These are phyloP conservation scores for Globisporangium emineosum DNA, from an alignment of 352 stramenopile species.

Conservation along the genomic window DNA sequence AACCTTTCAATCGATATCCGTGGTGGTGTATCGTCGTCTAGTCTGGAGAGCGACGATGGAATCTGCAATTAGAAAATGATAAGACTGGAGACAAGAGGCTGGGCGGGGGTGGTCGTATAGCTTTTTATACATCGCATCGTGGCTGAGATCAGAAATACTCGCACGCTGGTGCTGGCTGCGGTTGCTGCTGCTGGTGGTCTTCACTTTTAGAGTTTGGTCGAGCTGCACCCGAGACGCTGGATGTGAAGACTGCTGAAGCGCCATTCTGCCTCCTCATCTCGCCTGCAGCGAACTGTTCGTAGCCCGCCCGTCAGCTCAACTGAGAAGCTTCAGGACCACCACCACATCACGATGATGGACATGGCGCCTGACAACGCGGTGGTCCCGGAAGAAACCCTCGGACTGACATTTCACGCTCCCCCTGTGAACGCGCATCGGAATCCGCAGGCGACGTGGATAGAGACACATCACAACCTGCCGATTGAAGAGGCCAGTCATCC, in stretches of 20 bases:
- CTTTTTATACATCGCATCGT: background rate
- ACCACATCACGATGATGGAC: constrained; percentile 14
- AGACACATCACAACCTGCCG: background rate
- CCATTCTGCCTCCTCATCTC: background rate
- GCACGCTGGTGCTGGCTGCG: background rate
- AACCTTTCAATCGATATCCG: background rate
- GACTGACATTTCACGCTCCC: background rate
- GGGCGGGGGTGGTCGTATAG: background rate
- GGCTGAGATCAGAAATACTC: constrained; percentile 1
- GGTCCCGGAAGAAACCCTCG: constrained; percentile 16
- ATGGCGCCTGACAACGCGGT: constrained; percentile 19
- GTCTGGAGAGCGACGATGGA: background rate
- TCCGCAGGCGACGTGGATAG: constrained; percentile 4
- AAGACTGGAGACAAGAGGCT: background rate
- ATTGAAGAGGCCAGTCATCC: background rate
- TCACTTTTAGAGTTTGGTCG: constrained; percentile 4
- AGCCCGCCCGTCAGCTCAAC: too few relatives aligned
- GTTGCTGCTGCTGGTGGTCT: background rate
- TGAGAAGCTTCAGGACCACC: background rate
- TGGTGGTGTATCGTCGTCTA: background rate
- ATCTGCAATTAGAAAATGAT: background rate
- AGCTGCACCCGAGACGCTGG: background rate
- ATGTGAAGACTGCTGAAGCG: constrained; percentile 5
- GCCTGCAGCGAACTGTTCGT: background rate
- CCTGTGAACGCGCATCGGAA: background rate